Evolutionary conservation across 106 monocot genomes (phyloP), one percentile per base, ranked within the genome.

Genomic region (Agapanthus africanus): DNA sequence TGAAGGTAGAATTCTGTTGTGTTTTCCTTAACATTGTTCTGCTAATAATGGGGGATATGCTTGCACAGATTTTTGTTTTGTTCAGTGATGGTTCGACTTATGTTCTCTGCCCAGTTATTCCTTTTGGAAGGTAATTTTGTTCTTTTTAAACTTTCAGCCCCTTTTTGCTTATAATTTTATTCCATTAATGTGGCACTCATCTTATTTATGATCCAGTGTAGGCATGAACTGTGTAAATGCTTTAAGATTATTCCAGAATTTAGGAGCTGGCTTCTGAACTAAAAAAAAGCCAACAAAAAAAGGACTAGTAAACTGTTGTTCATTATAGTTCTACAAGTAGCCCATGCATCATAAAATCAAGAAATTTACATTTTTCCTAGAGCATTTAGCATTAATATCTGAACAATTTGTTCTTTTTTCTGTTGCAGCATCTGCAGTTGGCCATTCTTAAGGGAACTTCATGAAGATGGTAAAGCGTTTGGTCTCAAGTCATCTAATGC

Each of bases 21-120:
- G 11, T 63, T 26, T 50, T n/a, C 28, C 27, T 46, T 64, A 40
- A 37, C 14, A 61, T 27, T 81, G 69, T 75, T 37, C 25, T 62
- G 7, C 15, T 18, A 50, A 23, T 14, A 5, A 19, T 47, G 16
- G 46, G 46, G 13, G 16, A 47, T 47, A 47, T 69, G 57, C 44
- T 69, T 72, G 11, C 70, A 47, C 86, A 97, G 92, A 68, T 97
- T 52, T 97, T 97, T 63, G 66, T 92, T 83, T 78, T 97, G 59
- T 97, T 87, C 73, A 85, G 81, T 72, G 89, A 97, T 79, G 92
- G 97, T 76, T 86, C 89, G 52, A 52, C 87, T 18, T 92, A 84
- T 59, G 65, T 92, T 30, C 86, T 97, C 76, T 97, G 92, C 66
- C 97, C 97, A 28, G 74, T 97, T 77, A 84, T 92, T 69, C 97